These are phyloP conservation scores for Chlorella sp. DNA, from an alignment of 139 green algal species.

Conservation along the genomic window DNA sequence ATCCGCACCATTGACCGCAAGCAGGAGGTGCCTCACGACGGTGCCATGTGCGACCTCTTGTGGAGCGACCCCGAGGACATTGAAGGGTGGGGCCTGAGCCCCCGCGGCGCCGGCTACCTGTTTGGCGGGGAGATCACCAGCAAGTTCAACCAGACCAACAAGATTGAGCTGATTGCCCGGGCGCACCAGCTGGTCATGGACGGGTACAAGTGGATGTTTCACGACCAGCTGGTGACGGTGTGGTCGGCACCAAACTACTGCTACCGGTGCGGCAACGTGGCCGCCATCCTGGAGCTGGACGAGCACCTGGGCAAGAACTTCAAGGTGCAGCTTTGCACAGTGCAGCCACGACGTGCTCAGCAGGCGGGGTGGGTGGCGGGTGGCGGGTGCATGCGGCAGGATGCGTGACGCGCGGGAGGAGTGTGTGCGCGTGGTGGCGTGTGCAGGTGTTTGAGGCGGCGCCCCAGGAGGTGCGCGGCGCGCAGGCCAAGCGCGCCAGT, in stretches of 20 bases:
- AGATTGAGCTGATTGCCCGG: conserved; percentile 75
- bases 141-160: conserved; percentile 67
- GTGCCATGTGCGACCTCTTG: conserved; percentile 98
- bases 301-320: conserved; percentile 85
- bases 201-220: conserved; percentile 99
- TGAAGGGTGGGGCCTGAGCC: conserved; percentile 89
- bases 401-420: no score
- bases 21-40: conserved; percentile 98
- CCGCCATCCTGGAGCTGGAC: conserved; percentile 93
- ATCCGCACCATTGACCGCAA: conserved; percentile 96
- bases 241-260: conserved; percentile 99
- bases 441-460: conserved; percentile 93
- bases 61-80: conserved; percentile 97
- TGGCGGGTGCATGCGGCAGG: no score
- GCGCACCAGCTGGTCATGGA: conserved; percentile 99
- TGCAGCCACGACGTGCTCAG: no score
- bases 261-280: conserved; percentile 98
- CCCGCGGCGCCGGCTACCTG: conserved; percentile 82
- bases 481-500: conserved; percentile 79
- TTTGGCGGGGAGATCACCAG: conserved; percentile 91
- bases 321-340: conserved; percentile 44
- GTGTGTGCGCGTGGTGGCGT: no score
- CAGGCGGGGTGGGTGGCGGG: no score
- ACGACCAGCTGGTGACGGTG: conserved; percentile 91
- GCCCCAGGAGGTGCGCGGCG: conserved; percentile 76